Base-by-base conservation (phyloP, 768 basidiomycete species). In the Solioccasus polychromus region DNA sequence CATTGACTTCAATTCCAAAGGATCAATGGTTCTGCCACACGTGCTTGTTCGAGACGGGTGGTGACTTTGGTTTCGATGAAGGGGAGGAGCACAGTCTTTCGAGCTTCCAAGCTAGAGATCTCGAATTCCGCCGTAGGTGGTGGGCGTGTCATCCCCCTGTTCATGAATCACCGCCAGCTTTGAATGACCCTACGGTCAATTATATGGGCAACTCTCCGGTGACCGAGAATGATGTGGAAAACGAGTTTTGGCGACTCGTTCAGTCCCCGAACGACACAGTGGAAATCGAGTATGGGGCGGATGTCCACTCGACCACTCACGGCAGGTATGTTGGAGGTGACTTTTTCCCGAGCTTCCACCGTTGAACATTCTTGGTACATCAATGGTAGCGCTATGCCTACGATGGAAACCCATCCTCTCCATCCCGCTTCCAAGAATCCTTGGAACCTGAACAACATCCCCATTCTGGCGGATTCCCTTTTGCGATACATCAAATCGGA, bases 271-370 rank as follows among this genome's bases (percentile, higher is more conserved):
- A 77, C 34, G 94, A 98, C 62, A 94, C 91, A 0, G 93, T 99
- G 15, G 96, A 99, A 65, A 85, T 98, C 26, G 96, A 99, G 67
- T 99, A 99, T 62, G 96, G 96, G n/a, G 96, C 96, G 2, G 96
- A 99, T 65, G 87, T 99, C 26, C 94, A 97, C 68, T 95, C 93
- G 8, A 94, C 93, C 1, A 95, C 90, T 8, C 92, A 97, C 57
- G 95, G 95, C 67, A 97, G 92, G 93, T 94, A 66, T 50, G 78
- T 60, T 29, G 18, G n/a, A 30, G 36, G 24, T 42, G 51, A 42
- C 19, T 25, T 51, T 41, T 47, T 45, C 34, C 20, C n/a, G 46
- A 51, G 39, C 57, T 63, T 50, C n/a, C 48, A 57, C 66, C 58
- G 61, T 53, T 67, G 34, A 62, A 59, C 17, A 49, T 59, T 45